These are phyloP conservation scores for Shiraia bambusicola DNA, from an alignment of 2,329 filamentous ascomycete species.

Conservation along the genomic window DNA sequence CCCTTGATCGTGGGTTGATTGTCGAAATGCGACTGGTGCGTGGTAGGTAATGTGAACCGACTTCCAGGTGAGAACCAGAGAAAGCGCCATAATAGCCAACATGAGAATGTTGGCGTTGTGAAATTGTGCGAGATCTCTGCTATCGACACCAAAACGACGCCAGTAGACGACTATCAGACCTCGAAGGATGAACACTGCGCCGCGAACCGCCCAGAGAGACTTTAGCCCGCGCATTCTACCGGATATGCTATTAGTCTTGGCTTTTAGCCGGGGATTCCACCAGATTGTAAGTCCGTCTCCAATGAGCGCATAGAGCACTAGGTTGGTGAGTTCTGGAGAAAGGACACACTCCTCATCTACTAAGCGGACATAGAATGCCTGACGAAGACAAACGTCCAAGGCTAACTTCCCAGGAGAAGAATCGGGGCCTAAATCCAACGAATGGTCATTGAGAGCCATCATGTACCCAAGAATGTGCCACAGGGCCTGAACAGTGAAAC, in stretches of 20 bases:
- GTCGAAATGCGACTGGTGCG: slow-evolving; percentile 28
- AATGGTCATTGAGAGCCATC: slow-evolving; percentile 14
- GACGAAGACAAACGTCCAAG: slow-evolving; percentile 23
- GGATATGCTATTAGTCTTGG: slow-evolving; percentile 61
- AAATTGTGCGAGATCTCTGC: slow-evolving; percentile 41
- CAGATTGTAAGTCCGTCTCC: slow-evolving; percentile 58
- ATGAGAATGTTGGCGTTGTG: slow-evolving; percentile 58
- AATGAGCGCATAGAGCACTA: slow-evolving; percentile 44
- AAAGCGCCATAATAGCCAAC: slow-evolving; percentile 40
- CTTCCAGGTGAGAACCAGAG: slow-evolving; percentile 44
- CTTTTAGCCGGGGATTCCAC: slow-evolving; percentile 70
- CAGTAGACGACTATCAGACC: slow-evolving; percentile 44
- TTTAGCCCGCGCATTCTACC: slow-evolving; percentile 58
- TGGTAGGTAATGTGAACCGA: slow-evolving; percentile 60
- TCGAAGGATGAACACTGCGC: slow-evolving; percentile 59
- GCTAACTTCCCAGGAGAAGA: slow-evolving; percentile 1
- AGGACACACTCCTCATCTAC: slow-evolving; percentile 33
- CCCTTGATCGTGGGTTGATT: slow-evolving; percentile 26
- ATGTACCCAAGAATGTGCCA: slow-evolving; percentile 40
- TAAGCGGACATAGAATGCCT: slow-evolving; percentile 19
- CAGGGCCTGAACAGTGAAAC: slow-evolving; percentile 33
- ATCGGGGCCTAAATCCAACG: background rate
- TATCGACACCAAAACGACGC: slow-evolving; percentile 17
- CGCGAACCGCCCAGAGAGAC: slow-evolving; percentile 68
- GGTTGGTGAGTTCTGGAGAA: slow-evolving; percentile 16